Evolutionary conservation across 208 protist genomes (phyloP).

Genomic region (Trypanosoma scelopori): DNA sequence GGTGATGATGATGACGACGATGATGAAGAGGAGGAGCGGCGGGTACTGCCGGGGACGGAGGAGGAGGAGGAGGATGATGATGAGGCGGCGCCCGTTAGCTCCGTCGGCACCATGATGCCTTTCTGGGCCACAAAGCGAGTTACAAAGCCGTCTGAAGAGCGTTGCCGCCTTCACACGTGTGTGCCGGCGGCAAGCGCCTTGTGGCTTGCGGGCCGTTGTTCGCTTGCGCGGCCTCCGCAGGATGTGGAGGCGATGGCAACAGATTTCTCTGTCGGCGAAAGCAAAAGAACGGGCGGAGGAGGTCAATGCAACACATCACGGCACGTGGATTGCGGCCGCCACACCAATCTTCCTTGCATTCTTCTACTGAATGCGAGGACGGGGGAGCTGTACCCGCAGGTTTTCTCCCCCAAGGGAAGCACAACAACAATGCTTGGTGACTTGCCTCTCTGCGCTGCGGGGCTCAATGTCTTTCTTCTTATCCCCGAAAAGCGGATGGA

Average conservation of each 20-base stretch:
- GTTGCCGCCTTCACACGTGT: constrained; percentile 39
- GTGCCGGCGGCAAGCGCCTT: constrained; percentile 48
- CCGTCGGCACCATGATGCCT: neutral
- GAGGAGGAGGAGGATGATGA: no score
- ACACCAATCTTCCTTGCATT: constrained; percentile 43
- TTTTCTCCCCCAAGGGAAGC: constrained; percentile 44
- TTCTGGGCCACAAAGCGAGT: constrained; percentile 1
- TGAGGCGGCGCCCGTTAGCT: neutral
- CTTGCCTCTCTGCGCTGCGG: constrained; percentile 37
- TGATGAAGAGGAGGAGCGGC: neutral
- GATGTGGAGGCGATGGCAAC: neutral
- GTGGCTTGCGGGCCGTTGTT: constrained; percentile 30
- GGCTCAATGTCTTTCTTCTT: constrained; percentile 57
- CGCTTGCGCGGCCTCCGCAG: neutral
- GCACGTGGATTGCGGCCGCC: constrained; percentile 31
- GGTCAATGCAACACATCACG: constrained; percentile 7
- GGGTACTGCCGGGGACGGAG: neutral
- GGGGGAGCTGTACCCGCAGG: constrained; percentile 68
- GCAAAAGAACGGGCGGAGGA: neutral
- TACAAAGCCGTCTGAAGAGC: constrained; percentile 16
- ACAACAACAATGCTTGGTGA: constrained; percentile 35
- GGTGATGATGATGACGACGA: no score
- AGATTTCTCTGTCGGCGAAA: neutral
- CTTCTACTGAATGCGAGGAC: constrained; percentile 54
- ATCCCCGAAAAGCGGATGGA: constrained; percentile 12